These are phyloP conservation scores for Quercus phellos DNA, from an alignment of 331 rosid species.

Conservation along the genomic window DNA sequence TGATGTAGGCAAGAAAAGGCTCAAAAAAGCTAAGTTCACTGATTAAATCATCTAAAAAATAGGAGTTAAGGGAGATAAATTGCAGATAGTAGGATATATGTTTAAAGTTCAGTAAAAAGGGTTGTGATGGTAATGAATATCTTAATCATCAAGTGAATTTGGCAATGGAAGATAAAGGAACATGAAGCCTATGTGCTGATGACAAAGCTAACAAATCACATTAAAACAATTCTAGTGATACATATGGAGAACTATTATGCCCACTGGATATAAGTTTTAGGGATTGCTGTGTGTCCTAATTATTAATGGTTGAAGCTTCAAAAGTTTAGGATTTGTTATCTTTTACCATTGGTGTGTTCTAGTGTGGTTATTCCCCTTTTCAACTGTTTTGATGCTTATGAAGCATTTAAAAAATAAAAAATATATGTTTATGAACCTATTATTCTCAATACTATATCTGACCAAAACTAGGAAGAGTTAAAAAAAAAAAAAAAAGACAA, in stretches of 20 bases:
- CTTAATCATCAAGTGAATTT: neutral
- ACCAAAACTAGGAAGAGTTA: neutral
- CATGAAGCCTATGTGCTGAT: neutral
- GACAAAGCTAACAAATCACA: neutral
- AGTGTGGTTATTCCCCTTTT: neutral
- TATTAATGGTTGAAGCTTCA: neutral
- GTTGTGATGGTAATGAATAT: too few species aligned
- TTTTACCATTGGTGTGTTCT: neutral
- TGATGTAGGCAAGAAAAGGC: too few species aligned
- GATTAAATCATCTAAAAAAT: too few species aligned
- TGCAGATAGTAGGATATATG: too few species aligned
- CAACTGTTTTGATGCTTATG: neutral
- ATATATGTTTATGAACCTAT: neutral
- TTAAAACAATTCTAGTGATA: neutral
- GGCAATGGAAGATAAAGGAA: neutral
- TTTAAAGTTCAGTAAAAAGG: too few species aligned
- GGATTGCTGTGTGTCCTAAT: neutral
- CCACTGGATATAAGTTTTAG: neutral
- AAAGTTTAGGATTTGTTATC: neutral
- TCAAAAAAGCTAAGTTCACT: too few species aligned
- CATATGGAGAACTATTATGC: neutral
- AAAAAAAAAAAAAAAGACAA: constrained; percentile 2
- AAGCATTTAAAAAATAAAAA: neutral
- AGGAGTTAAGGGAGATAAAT: too few species aligned
- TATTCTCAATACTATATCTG: neutral